Evolutionary conservation across 2,329 filamentous ascomycete species (phyloP).

Genomic region (Pseudophaeomoniella oleicola): DNA sequence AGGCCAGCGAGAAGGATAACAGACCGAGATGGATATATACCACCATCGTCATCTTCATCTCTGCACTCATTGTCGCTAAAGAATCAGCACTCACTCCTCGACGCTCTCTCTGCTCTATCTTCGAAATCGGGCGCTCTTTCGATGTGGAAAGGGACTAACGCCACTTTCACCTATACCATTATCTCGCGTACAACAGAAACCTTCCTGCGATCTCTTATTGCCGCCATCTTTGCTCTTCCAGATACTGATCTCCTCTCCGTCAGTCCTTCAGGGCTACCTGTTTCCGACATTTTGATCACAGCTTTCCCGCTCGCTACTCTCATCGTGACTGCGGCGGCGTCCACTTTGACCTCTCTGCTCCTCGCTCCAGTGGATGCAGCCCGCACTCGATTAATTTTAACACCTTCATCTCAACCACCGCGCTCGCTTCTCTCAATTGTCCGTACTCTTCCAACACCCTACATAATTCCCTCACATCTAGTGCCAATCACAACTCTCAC

Average conservation of each 20-base stretch:
- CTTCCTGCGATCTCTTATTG: conserved; percentile 82
- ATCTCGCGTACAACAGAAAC: conserved; percentile 77
- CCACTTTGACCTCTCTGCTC: conserved; percentile 58
- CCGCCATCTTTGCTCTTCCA: conserved; percentile 77
- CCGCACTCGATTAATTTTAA: conserved; percentile 73
- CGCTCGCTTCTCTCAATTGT: conserved; percentile 68
- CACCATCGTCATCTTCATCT: conserved; percentile 20
- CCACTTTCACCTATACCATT: conserved; percentile 81
- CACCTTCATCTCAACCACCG: conserved; percentile 58
- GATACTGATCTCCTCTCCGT: conserved; percentile 53
- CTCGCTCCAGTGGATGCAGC: conserved; percentile 82
- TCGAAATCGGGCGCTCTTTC: conserved; percentile 78
- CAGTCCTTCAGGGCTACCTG: conserved; percentile 12
- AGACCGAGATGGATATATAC: conserved; percentile 30
- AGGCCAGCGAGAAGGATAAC: conserved; percentile 25
- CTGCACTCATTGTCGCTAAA: conserved; percentile 55
- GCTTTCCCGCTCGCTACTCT: conserved; percentile 72
- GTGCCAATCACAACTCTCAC: conserved; percentile 76
- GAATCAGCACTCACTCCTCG: conserved; percentile 65
- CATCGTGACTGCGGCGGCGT: conserved; percentile 52
- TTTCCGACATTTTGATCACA: conserved; percentile 58
- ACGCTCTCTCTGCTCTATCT: conserved; percentile 80
- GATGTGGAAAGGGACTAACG: conserved; percentile 86
- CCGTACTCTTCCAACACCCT: conserved; percentile 58
- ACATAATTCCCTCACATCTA: conserved; percentile 55